Conservation (phyloP, 768 basidiomycete genomes). For the Lactifluus echinatus region DNA sequence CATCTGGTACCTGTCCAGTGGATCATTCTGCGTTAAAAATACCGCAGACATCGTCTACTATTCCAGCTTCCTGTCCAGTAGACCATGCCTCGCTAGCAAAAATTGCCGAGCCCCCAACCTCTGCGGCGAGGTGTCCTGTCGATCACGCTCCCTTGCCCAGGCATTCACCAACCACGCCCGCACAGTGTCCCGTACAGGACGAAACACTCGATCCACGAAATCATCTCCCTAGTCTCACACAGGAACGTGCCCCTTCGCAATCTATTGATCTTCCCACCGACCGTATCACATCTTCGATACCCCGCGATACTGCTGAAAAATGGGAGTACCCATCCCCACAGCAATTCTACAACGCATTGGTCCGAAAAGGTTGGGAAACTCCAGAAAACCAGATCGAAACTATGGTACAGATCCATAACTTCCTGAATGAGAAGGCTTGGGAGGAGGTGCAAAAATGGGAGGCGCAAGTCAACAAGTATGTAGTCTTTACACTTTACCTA, state of each 20-base stretch:
- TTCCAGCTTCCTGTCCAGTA: slow-evolving; percentile 18
- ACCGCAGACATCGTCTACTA: slow-evolving; percentile 12
- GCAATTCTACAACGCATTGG: slow-evolving; percentile 96
- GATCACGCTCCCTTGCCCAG: slow-evolving; percentile 25
- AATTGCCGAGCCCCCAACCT: slow-evolving; percentile 15
- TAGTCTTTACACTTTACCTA: slow-evolving; percentile 11
- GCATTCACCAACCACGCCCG: slow-evolving; percentile 21
- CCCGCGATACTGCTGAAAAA: slow-evolving; percentile 45
- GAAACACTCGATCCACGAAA: slow-evolving; percentile 58
- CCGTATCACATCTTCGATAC: slow-evolving; percentile 79
- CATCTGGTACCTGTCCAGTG: slow-evolving; percentile 19
- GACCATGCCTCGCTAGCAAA: slow-evolving; percentile 12
- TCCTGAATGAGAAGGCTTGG: slow-evolving; percentile 96
- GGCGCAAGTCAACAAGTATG: slow-evolving; percentile 53
- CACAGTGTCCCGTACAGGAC: slow-evolving; percentile 60
- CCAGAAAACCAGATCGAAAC: slow-evolving; percentile 93
- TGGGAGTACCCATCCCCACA: slow-evolving; percentile 99
- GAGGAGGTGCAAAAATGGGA: slow-evolving; percentile 93
- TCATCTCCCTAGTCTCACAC: slow-evolving; percentile 82
- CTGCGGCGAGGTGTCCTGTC: slow-evolving; percentile 33
- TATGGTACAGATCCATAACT: slow-evolving; percentile 98
- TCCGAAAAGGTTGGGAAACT: slow-evolving; percentile 94
- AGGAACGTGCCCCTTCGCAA: slow-evolving; percentile 54
- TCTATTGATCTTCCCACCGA: slow-evolving; percentile 54
- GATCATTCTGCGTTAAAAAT: slow-evolving; percentile 15